These are phyloP conservation scores for Aspergillus luchuensis DNA, from an alignment of 2,329 filamentous ascomycete genomes.

Conservation along the genomic window DNA sequence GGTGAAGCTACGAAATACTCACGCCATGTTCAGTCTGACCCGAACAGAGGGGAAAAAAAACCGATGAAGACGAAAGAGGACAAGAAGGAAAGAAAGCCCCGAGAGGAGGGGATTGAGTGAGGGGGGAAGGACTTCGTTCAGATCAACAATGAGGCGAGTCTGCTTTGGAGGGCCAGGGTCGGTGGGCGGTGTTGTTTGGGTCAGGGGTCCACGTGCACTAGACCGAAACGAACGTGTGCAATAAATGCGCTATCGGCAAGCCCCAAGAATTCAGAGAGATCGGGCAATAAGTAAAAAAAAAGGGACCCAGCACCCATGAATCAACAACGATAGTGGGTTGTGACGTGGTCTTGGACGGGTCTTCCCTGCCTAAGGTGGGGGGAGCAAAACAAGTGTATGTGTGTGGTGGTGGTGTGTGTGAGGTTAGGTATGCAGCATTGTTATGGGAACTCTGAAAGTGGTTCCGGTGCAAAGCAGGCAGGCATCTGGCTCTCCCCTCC, in stretches of 20 bases:
- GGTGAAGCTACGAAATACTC: slow-evolving; percentile 31
- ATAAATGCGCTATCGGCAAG: background rate
- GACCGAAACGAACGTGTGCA: slow-evolving; percentile 1
- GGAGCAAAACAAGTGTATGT: background rate
- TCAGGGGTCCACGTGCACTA: slow-evolving; percentile 33
- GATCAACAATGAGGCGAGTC: slow-evolving; percentile 15
- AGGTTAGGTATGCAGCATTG: slow-evolving; percentile 10
- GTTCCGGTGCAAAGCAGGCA: background rate
- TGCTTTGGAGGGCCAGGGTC: slow-evolving; percentile 9
- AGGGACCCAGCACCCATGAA: background rate
- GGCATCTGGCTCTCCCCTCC: slow-evolving; percentile 1
- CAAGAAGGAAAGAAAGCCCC: slow-evolving; percentile 25
- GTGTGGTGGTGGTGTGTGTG: background rate
- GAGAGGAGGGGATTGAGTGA: slow-evolving; percentile 24
- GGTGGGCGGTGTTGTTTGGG: slow-evolving; percentile 25
- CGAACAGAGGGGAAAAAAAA: slow-evolving; percentile 5
- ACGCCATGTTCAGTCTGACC: slow-evolving; percentile 50
- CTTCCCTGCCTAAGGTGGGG: background rate
- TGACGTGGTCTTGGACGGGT: background rate
- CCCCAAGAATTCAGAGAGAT: background rate
- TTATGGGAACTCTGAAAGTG: slow-evolving; percentile 1
- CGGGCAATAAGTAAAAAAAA: background rate
- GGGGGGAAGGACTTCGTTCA: slow-evolving; percentile 15
- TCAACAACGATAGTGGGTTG: background rate
- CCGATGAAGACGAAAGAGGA: slow-evolving; percentile 11